These are phyloP conservation scores for Microdochium paspali DNA, from an alignment of 2,329 filamentous ascomycete species.

Conservation along the genomic window DNA sequence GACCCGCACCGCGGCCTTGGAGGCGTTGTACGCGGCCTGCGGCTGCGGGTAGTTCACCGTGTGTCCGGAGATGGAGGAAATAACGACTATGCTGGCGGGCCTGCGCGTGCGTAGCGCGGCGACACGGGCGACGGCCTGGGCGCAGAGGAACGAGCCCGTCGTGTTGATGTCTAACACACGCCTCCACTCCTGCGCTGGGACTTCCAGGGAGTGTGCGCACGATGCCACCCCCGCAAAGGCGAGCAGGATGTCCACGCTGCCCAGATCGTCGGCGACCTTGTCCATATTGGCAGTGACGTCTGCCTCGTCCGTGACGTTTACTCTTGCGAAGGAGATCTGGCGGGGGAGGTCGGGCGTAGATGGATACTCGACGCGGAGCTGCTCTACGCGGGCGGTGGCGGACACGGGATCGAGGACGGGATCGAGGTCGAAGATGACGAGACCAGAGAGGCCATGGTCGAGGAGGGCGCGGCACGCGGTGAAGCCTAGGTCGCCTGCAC, in stretches of 20 bases:
- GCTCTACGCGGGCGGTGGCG: constrained; percentile 25
- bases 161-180: constrained; percentile 62
- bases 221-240: constrained; percentile 63
- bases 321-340: constrained; percentile 23
- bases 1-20: constrained; percentile 57
- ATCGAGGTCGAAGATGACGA: constrained; percentile 21
- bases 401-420: constrained; percentile 12
- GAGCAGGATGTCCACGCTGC: constrained; percentile 44
- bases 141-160: constrained; percentile 60
- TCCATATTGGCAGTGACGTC: constrained; percentile 26
- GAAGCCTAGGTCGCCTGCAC: constrained; percentile 19
- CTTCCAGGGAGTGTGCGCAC: constrained; percentile 50
- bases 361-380: constrained; percentile 45
- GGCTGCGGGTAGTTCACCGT: constrained; percentile 64
- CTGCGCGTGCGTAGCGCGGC: constrained; percentile 39
- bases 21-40: constrained; percentile 63
- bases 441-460: constrained; percentile 18
- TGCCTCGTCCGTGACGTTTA: constrained; percentile 50
- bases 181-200: constrained; percentile 49
- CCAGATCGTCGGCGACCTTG: constrained; percentile 29
- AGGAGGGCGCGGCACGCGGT: constrained; percentile 17
- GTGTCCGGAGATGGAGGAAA: constrained; percentile 60
- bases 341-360: constrained; percentile 29
- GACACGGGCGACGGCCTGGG: constrained; percentile 47
- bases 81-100: constrained; percentile 56